Evolutionary conservation across 495 filamentous ascomycete species (phyloP).

Genomic region (Daldinia caldariorum): DNA sequence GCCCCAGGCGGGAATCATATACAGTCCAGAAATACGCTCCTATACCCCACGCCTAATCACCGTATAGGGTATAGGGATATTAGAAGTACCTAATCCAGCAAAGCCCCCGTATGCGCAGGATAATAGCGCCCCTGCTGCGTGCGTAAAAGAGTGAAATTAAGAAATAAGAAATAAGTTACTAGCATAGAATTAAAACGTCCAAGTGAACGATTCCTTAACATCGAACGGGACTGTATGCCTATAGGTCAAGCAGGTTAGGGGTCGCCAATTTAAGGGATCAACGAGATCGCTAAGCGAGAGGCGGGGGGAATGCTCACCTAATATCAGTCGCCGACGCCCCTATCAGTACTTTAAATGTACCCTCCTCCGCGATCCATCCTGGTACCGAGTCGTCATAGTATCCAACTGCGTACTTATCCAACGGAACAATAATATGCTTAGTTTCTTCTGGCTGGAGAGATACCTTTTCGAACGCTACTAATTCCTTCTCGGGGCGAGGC

Average conservation of each 20-base stretch:
- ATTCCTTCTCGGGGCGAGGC: constrained; percentile 77
- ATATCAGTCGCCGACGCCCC: constrained; percentile 63
- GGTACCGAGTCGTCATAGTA: constrained; percentile 79
- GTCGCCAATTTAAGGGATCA: constrained; percentile 36
- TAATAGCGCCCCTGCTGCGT: constrained; percentile 15
- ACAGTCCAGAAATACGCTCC: constrained; percentile 28
- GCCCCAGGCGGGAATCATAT: constrained; percentile 30
- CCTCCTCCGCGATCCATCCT: constrained; percentile 83
- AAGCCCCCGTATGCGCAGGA: constrained; percentile 19
- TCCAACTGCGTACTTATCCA: constrained; percentile 81
- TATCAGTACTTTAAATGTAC: constrained; percentile 72
- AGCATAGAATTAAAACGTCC: constrained; percentile 57
- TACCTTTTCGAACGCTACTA: constrained; percentile 85
- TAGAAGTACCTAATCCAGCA: constrained; percentile 4
- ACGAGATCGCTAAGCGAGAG: constrained; percentile 31
- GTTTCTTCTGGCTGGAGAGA: constrained; percentile 73
- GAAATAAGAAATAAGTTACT: no score
- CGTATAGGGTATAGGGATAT: constrained; percentile 36
- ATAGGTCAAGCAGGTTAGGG: constrained; percentile 19
- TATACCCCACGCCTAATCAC: constrained; percentile 33
- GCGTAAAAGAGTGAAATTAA: constrained; percentile 32
- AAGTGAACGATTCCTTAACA: constrained; percentile 67
- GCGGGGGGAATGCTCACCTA: constrained; percentile 48
- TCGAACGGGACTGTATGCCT: constrained; percentile 63
- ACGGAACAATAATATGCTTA: constrained; percentile 67